Base-by-base conservation (phyloP, 805 yeast genomes). In the Priceomyces carsonii region DNA sequence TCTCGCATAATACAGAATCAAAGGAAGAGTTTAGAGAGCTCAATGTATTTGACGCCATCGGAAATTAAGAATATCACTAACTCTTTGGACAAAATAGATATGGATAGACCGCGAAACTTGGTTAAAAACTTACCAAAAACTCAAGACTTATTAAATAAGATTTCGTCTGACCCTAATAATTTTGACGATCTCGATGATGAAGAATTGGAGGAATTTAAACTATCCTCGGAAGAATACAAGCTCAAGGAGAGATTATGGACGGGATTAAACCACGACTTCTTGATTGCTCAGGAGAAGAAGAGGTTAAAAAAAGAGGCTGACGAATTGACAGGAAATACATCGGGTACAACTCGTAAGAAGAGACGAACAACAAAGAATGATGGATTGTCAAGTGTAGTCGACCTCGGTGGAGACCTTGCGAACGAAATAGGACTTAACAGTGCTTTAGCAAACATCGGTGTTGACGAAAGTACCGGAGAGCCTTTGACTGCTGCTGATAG, bases 211-310 rank as follows among this genome's bases (percentile, higher is more conserved):
- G 62, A 66, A 0, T 70, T 80, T 21, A 52, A 86, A 27, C 66
- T 93, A 31, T 71, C 76, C 2, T 80, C 74, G 35, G 88, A 82
- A 33, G 96, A 90, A 43, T 72, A 81, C 8, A 71, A 65, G 38
- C 55, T 82, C 44, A 93, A 91, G 57, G 90, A 88, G 47, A 72
- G 84, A 40, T 77, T 90, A 3, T 93, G 99, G 98, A 80, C 85
- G 35, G 90, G 93, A 2, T 70, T 87, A 25, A 90, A 95, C 59
- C 85, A 85, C 40, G 98, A 90, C 18, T 93, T 78, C 53, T 63
- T 93, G 36, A 56, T 87, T 6, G 93, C 84, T 31, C 95, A 88
- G 59, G 97, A 91, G 50, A 77, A 79, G 47, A 89, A 87, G 53
- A 68, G 90, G 43, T 68, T 91, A 40, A 87, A 90, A 55, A 73